phyloP scores from a whole-genome alignment of 1,284 basidiomycete genomes.

The Tilletia indica region DNA sequence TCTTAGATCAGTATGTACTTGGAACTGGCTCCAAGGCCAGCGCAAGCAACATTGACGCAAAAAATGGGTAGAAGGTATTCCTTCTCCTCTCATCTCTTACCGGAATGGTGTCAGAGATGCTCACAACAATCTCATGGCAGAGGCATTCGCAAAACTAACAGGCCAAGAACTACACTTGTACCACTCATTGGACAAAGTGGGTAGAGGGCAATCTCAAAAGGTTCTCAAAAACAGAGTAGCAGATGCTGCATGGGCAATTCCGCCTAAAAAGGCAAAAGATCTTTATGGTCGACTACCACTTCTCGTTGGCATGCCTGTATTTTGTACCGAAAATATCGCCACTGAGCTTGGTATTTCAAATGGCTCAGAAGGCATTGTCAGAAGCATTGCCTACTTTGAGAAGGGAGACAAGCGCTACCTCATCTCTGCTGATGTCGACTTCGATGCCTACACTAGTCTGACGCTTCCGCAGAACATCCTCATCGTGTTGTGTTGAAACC shows the following conservation, averaged over 20 bases:
- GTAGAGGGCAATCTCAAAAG: background rate
- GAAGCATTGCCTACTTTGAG: background rate
- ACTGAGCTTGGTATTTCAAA: background rate
- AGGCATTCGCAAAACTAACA: background rate
- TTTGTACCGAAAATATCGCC: background rate
- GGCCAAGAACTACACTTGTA: background rate
- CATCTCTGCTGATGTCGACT: background rate
- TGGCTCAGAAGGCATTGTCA: background rate
- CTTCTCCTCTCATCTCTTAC: background rate
- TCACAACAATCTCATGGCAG: background rate
- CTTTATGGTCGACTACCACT: background rate
- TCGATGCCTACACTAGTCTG: background rate
- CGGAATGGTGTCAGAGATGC: no score
- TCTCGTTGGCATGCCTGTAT: background rate
- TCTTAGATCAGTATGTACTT: background rate
- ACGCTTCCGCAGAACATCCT: background rate
- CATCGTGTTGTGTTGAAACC: background rate
- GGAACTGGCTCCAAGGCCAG: background rate
- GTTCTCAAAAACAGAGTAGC: background rate
- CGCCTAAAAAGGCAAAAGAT: background rate
- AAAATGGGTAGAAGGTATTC: background rate
- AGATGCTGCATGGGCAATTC: background rate
- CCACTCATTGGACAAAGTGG: background rate
- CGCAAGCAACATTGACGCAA: background rate
- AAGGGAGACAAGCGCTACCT: background rate